Evolutionary conservation across 495 filamentous ascomycete genomes (phyloP).

Genomic region (Saxophila tyrrhenica): DNA sequence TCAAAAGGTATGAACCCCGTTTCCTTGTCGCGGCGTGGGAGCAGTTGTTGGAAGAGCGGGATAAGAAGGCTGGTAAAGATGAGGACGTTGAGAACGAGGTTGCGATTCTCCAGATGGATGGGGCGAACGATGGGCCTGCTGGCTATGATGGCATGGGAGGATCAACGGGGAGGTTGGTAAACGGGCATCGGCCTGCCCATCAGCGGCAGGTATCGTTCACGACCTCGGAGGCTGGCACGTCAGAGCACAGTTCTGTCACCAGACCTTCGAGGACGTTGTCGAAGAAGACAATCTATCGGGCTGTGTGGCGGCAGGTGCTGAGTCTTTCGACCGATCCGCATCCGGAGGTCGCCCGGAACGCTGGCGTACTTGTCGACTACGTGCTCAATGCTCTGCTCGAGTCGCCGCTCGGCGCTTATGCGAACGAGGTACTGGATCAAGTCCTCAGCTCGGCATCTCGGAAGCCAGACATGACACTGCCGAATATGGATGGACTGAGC

Average conservation of each 20-base stretch:
- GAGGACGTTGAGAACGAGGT: background rate
- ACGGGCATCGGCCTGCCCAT: no score
- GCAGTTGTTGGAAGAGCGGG: constrained; percentile 74
- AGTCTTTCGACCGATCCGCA: constrained; percentile 88
- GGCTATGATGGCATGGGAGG: background rate
- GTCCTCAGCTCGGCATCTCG: constrained; percentile 19
- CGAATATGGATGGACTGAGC: constrained; percentile 36
- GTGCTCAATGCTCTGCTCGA: constrained; percentile 65
- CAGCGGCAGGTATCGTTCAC: constrained; percentile 6
- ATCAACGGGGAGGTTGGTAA: background rate
- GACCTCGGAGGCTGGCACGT: background rate
- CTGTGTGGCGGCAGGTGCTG: constrained; percentile 87
- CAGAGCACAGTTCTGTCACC: background rate
- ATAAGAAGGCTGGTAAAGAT: constrained; percentile 31
- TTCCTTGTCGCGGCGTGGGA: constrained; percentile 89
- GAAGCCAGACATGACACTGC: constrained; percentile 35
- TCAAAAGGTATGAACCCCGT: constrained; percentile 81
- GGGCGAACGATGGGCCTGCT: constrained; percentile 15
- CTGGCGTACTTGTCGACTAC: constrained; percentile 68
- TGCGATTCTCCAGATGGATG: constrained; percentile 44
- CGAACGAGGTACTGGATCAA: constrained; percentile 64
- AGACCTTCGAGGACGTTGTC: constrained; percentile 37
- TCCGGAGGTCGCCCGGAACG: constrained; percentile 81
- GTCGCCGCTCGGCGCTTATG: constrained; percentile 59
- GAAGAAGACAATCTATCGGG: constrained; percentile 76